Percentiles rank a stretch among this genome's conserved stretches.
Evolutionary conservation across 1,284 basidiomycete genomes (phyloP).

Genomic region (Papiliotrema fonsecae): DNA sequence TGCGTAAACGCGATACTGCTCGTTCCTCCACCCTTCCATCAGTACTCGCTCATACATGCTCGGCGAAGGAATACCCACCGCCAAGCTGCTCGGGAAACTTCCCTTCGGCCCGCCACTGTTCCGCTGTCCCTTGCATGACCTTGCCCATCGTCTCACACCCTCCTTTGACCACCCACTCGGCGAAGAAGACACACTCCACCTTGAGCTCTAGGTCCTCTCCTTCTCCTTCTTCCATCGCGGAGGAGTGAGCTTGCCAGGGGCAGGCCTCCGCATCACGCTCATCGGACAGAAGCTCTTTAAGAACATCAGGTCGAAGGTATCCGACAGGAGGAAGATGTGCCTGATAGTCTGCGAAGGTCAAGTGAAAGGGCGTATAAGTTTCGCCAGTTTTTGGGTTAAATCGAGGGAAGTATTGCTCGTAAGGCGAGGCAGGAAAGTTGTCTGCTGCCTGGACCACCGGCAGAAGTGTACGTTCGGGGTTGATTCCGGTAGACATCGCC

Average conservation of each 20-base stretch:
- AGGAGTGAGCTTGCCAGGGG: conserved; percentile 11
- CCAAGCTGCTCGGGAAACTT: conserved; percentile 44
- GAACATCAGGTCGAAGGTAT: conserved; percentile 20
- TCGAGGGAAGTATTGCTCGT: conserved; percentile 15
- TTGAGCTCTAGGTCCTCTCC: conserved; percentile 8
- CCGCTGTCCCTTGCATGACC: conserved; percentile 39
- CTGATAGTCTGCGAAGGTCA: conserved; percentile 19
- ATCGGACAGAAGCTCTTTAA: conserved; percentile 14
- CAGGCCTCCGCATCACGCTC: conserved; percentile 2
- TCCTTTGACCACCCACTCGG: conserved; percentile 16
- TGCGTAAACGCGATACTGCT: conserved; percentile 75
- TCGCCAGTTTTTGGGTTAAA: conserved; percentile 14
- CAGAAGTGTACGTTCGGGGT: too few species aligned
- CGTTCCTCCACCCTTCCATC: conserved; percentile 65
- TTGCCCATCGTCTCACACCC: conserved; percentile 30
- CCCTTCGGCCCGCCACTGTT: conserved; percentile 42
- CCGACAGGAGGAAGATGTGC: conserved; percentile 17
- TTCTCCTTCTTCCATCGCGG: conserved; percentile 2
- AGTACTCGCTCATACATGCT: not conserved
- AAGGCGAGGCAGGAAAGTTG: conserved; percentile 52
- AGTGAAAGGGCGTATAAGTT: conserved; percentile 22
- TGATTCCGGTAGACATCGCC: too few species aligned
- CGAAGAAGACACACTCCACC: conserved; percentile 26
- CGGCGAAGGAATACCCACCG: conserved; percentile 27
- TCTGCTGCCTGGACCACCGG: conserved; percentile 60